These are phyloP conservation scores for Penicillium desertorum DNA, from an alignment of 495 filamentous ascomycete genomes.

Conservation along the genomic window DNA sequence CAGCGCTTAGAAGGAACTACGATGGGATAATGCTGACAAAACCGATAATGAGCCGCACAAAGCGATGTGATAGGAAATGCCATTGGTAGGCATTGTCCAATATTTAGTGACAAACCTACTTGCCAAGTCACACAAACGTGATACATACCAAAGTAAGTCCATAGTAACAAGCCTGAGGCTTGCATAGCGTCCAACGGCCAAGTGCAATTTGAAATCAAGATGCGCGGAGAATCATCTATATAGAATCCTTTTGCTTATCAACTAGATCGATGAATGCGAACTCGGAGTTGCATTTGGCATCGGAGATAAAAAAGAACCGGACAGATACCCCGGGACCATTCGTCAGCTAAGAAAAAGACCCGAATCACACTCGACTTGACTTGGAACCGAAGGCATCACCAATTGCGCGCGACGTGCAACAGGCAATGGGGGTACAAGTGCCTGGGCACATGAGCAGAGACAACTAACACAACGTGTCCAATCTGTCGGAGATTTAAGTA, in stretches of 20 bases:
- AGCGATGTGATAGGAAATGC: background rate
- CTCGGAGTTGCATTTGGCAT: background rate
- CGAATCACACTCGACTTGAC: background rate
- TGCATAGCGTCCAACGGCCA: background rate
- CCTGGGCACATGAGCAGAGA: background rate
- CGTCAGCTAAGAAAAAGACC: background rate
- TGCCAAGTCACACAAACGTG: background rate
- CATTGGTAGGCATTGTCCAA: background rate
- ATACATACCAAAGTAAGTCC: background rate
- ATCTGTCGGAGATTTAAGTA: background rate
- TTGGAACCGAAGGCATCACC: background rate
- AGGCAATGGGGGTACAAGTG: background rate
- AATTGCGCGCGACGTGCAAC: background rate
- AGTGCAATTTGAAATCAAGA: background rate
- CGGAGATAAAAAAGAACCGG: background rate
- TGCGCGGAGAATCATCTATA: background rate
- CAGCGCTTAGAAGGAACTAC: background rate
- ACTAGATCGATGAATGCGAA: background rate
- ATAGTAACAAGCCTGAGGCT: background rate
- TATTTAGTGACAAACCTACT: background rate
- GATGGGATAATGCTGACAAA: background rate
- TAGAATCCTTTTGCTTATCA: background rate
- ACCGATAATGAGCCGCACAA: conserved; percentile 6
- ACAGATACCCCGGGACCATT: background rate
- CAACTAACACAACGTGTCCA: background rate